A percentile compares a stretch with the other conserved stretches of the same genome.
phyloP scores from a whole-genome alignment of 495 filamentous ascomycete genomes.

The Penicillium canescens region DNA sequence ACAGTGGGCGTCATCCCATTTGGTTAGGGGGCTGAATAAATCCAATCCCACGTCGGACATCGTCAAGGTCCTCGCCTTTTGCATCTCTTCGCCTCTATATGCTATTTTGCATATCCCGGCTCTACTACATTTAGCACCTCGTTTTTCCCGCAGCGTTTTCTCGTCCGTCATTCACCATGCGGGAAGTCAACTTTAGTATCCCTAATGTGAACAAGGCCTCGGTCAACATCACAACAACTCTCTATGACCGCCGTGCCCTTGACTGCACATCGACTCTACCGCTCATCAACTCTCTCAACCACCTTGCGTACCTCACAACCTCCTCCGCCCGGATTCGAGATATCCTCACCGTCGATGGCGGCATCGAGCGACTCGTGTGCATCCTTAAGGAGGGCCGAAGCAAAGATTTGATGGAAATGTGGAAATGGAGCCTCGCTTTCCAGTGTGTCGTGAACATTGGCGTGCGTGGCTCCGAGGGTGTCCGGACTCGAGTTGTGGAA shows the following conservation, averaged over 20 bases:
- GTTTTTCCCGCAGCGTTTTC: neutral
- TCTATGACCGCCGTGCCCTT: conserved; percentile 95
- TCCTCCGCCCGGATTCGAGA: conserved; percentile 98
- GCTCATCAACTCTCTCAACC: conserved; percentile 96
- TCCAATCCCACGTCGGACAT: conserved; percentile 10
- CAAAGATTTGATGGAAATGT: conserved; percentile 99
- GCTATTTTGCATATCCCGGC: conserved; percentile 9
- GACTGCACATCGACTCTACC: conserved; percentile 98
- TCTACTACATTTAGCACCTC: conserved; percentile 5
- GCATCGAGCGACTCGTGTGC: conserved; percentile 92
- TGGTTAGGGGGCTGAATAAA: conserved; percentile 22
- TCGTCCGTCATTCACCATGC: conserved; percentile 60
- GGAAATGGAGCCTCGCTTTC: conserved; percentile 99
- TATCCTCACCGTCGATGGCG: conserved; percentile 97
- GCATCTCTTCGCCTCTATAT: conserved; percentile 12
- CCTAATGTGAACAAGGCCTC: conserved; percentile 99
- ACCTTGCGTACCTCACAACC: conserved; percentile 96
- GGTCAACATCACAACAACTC: conserved; percentile 96
- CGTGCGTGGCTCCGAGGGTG: conserved; percentile 89
- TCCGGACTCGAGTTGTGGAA: conserved; percentile 93
- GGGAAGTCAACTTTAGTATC: conserved; percentile 99
- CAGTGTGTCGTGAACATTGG: conserved; percentile 99
- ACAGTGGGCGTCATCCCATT: conserved; percentile 15
- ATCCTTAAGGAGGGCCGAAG: conserved; percentile 96
- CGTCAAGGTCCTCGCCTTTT: conserved; percentile 25